These are phyloP conservation scores for Amphibolis antarctica DNA, from an alignment of 106 monocot genomes.

Conservation along the genomic window DNA sequence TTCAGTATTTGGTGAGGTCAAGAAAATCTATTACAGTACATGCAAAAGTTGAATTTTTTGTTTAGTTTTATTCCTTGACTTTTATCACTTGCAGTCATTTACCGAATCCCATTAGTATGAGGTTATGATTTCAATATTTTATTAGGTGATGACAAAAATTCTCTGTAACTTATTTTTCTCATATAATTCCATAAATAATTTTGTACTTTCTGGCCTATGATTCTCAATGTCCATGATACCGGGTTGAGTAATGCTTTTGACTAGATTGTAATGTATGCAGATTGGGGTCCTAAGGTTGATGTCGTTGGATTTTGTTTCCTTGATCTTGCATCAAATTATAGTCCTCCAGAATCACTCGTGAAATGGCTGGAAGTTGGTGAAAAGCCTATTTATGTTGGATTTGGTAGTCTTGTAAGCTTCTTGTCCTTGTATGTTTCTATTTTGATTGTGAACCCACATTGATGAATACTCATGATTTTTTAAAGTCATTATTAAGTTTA, in stretches of 20 bases:
- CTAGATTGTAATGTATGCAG: slow-evolving; percentile 21
- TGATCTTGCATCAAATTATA: slow-evolving; percentile 87
- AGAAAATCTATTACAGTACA: not conserved
- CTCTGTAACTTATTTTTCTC: too few relatives aligned
- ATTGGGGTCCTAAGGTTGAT: slow-evolving; percentile 94
- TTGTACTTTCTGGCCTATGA: not conserved
- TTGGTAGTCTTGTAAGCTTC: slow-evolving; percentile 88
- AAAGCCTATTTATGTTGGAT: slow-evolving; percentile 89
- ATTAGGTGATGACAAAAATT: too few relatives aligned
- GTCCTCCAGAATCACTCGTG: slow-evolving; percentile 65
- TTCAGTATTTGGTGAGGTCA: too few relatives aligned
- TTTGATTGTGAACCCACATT: not conserved
- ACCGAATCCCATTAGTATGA: too few relatives aligned
- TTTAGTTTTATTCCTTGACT: too few relatives aligned
- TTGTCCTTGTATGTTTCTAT: slow-evolving; percentile 1
- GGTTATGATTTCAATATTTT: too few relatives aligned
- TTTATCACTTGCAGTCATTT: too few relatives aligned
- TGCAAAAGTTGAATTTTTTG: not conserved
- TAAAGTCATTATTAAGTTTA: too few relatives aligned
- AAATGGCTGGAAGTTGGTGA: slow-evolving; percentile 80
- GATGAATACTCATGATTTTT: not conserved
- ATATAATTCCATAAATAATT: too few relatives aligned
- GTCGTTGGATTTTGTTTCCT: slow-evolving; percentile 98
- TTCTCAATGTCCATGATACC: not conserved
- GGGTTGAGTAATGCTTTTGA: not conserved